A percentile compares a stretch with the other conserved stretches of the same genome.
phyloP scores from a whole-genome alignment of 345 rosid genomes.

The Gossypium ekmanianum region DNA sequence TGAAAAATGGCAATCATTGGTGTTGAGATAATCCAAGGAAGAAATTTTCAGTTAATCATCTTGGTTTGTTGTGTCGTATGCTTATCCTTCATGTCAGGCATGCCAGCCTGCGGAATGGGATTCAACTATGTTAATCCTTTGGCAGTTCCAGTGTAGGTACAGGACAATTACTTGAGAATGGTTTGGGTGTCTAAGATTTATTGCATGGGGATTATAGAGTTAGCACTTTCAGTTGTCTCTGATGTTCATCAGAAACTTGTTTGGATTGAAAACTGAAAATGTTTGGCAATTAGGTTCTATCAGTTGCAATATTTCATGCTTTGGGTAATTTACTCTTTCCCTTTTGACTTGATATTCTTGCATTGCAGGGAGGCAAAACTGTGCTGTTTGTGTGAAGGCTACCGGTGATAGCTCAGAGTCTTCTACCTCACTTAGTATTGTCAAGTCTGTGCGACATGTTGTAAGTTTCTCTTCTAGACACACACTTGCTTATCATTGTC shows the following conservation, averaged over 20 bases:
- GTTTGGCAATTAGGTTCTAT: neutral
- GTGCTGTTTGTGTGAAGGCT: conserved; percentile 47
- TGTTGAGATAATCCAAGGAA: neutral
- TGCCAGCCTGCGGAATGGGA: neutral
- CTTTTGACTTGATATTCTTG: conserved; percentile 10
- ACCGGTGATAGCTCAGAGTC: conserved; percentile 55
- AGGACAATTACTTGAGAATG: neutral
- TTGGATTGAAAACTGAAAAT: neutral
- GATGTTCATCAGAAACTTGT: neutral
- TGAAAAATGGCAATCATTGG: neutral
- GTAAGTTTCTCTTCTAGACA: conserved; percentile 38
- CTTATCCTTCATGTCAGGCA: neutral
- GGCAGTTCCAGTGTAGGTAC: neutral
- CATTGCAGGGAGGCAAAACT: conserved; percentile 40
- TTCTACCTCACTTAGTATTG: conserved; percentile 54
- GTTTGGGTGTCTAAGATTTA: neutral
- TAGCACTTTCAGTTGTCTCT: neutral
- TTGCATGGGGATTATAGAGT: neutral
- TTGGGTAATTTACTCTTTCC: neutral
- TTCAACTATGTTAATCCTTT: neutral
- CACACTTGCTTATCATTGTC: neutral
- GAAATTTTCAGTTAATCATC: neutral
- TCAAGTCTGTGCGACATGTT: conserved; percentile 56
- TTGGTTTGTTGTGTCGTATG: no score
- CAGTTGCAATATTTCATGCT: neutral